These are phyloP conservation scores for Russula dissimulans DNA, from an alignment of 768 basidiomycete species.

Conservation along the genomic window DNA sequence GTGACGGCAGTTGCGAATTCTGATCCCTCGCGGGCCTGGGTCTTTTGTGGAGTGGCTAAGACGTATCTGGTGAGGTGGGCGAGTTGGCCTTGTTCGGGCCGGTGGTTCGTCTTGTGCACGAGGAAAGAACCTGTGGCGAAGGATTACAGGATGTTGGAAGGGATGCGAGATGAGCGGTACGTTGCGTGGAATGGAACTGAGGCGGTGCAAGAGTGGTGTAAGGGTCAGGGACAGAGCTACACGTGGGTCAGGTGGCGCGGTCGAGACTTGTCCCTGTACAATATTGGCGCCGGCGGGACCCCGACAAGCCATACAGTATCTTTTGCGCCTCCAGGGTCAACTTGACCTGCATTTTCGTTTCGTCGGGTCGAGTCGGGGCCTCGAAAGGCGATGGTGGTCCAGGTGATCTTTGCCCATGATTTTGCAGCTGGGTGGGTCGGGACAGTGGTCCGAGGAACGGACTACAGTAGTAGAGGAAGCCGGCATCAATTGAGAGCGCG, in stretches of 20 bases:
- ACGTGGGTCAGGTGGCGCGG: background rate
- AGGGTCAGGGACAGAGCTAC: background rate
- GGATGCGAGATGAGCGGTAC: too few species aligned
- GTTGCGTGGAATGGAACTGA: too few species aligned
- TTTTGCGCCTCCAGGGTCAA: background rate
- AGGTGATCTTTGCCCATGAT: background rate
- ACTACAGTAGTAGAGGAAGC: background rate
- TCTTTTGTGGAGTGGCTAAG: background rate
- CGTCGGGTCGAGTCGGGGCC: too few species aligned
- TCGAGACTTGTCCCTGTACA: background rate
- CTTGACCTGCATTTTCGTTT: too few species aligned
- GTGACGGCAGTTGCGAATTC: background rate
- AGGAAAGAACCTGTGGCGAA: too few species aligned
- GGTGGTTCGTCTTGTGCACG: background rate
- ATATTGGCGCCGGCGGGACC: too few species aligned
- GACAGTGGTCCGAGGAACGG: background rate
- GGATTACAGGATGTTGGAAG: too few species aligned
- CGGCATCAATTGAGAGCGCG: background rate
- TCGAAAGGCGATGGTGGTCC: background rate
- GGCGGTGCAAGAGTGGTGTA: too few species aligned
- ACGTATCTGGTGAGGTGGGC: too few species aligned
- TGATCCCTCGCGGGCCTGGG: background rate
- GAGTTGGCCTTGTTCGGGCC: too few species aligned
- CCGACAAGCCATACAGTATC: background rate
- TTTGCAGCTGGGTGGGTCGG: background rate